Percentiles rank a stretch among this genome's conserved stretches.
phyloP scores from a whole-genome alignment of 176 grass and related monocot genomes.

The Triticum urartu region DNA sequence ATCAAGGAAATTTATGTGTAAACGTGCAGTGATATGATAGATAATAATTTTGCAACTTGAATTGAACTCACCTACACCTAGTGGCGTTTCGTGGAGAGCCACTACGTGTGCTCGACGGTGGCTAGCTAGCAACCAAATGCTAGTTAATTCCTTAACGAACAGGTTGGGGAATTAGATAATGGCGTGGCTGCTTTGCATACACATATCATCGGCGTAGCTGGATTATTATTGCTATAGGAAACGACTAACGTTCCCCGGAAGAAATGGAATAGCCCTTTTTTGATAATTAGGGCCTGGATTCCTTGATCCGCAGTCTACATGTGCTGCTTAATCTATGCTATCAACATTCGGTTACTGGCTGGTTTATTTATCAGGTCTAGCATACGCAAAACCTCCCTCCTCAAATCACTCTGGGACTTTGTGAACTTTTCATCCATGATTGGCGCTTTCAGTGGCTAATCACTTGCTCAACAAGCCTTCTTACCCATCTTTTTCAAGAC shows the following conservation, averaged over 20 bases:
- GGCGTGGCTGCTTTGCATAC: slow-evolving; percentile 1
- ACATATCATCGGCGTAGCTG: neutral
- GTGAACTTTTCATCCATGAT: slow-evolving; percentile 21
- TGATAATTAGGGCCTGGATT: neutral
- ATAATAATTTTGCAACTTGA: neutral
- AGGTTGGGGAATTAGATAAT: neutral
- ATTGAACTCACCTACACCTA: neutral
- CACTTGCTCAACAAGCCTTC: slow-evolving; percentile 42
- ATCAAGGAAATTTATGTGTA: neutral
- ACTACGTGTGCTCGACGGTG: neutral
- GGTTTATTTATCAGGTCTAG: slow-evolving; percentile 25
- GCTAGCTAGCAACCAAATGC: neutral
- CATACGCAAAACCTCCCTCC: neutral
- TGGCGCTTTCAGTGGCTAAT: slow-evolving; percentile 25
- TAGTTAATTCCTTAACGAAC: neutral
- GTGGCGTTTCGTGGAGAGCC: neutral
- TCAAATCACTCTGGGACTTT: slow-evolving; percentile 18
- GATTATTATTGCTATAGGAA: neutral
- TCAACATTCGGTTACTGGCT: neutral
- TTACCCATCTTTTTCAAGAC: slow-evolving; percentile 11
- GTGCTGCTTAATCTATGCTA: neutral
- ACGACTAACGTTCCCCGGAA: slow-evolving; percentile 4
- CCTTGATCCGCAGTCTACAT: neutral
- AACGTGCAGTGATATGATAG: too few relatives aligned
- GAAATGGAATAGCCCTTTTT: slow-evolving; percentile 1